Evolutionary conservation across 495 filamentous ascomycete species (phyloP).

Genomic region (Penicillium canariense): DNA sequence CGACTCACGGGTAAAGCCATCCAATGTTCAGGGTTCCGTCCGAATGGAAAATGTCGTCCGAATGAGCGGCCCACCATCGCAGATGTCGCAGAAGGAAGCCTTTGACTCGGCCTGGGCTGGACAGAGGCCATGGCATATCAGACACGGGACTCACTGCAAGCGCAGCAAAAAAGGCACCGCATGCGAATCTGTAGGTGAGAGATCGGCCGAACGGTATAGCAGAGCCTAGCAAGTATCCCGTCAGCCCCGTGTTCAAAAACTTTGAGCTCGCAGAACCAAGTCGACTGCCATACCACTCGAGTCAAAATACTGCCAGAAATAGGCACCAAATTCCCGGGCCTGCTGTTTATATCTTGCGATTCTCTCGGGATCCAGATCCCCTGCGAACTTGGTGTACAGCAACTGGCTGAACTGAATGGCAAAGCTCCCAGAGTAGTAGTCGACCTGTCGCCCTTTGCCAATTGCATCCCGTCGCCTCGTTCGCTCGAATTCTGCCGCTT

Average conservation of each 20-base stretch:
- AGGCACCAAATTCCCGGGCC: slow-evolving; percentile 58
- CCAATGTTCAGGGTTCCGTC: slow-evolving; percentile 70
- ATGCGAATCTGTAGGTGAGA: slow-evolving; percentile 73
- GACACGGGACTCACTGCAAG: slow-evolving; percentile 57
- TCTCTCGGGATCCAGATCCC: slow-evolving; percentile 27
- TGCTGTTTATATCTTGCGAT: slow-evolving; percentile 62
- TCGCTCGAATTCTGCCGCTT: slow-evolving; percentile 16
- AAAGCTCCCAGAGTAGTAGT: slow-evolving; percentile 29
- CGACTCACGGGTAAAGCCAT: slow-evolving; percentile 58
- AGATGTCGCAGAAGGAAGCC: slow-evolving; percentile 68
- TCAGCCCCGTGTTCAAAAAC: neutral
- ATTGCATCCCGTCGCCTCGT: slow-evolving; percentile 5
- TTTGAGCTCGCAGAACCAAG: too few species aligned
- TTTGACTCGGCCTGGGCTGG: slow-evolving; percentile 62
- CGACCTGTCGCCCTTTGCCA: slow-evolving; percentile 18
- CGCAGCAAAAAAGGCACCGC: slow-evolving; percentile 72
- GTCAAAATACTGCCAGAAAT: slow-evolving; percentile 64
- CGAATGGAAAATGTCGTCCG: slow-evolving; percentile 44
- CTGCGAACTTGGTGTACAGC: slow-evolving; percentile 15
- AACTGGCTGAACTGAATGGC: slow-evolving; percentile 27
- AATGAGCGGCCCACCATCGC: slow-evolving; percentile 72
- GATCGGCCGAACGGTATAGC: slow-evolving; percentile 68
- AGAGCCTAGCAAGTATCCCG: slow-evolving; percentile 1
- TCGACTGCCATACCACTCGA: slow-evolving; percentile 3
- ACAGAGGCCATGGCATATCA: slow-evolving; percentile 54